Evolutionary conservation across 2,329 filamentous ascomycete genomes (phyloP).

Genomic region (Domatiomyces globalis): DNA sequence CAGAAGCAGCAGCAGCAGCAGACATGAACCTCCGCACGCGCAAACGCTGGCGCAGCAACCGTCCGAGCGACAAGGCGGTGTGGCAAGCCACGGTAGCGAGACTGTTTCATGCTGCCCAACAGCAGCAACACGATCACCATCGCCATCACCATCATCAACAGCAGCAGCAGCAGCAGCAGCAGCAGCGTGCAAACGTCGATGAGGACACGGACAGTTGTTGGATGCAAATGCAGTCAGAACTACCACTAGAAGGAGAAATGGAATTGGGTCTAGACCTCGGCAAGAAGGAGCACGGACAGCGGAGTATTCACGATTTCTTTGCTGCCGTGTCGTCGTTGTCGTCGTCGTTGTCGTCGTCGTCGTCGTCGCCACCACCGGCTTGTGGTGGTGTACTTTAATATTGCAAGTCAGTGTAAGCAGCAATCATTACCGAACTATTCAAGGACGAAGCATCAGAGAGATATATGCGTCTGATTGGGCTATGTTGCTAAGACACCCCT

Average conservation of each 20-base stretch:
- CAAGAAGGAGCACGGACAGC: neutral
- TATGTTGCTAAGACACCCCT: neutral
- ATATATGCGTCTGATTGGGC: too few species aligned
- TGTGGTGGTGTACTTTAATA: neutral
- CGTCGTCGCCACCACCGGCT: too few species aligned
- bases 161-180: neutral
- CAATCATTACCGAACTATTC: too few species aligned
- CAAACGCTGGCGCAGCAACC: conserved; percentile 44
- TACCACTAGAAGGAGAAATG: neutral
- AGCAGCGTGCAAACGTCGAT: conserved; percentile 4
- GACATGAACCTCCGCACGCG: conserved; percentile 41
- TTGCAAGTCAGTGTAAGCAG: neutral
- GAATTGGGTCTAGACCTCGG: neutral
- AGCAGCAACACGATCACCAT: conserved; percentile 3
- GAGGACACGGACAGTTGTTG: neutral
- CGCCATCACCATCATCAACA: neutral
- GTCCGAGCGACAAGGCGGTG: conserved; percentile 42
- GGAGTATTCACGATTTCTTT: neutral
- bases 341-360: too few species aligned
- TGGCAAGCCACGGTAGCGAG: conserved; percentile 15
- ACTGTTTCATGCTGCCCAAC: conserved; percentile 14
- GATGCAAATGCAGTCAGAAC: neutral
- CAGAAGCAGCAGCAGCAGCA: neutral
- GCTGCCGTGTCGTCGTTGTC: neutral
- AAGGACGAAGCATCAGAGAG: too few species aligned